A percentile compares a stretch with the other conserved stretches of the same genome.
Evolutionary conservation across 768 basidiomycete species (phyloP).

Genomic region (Gyrodon lividus): DNA sequence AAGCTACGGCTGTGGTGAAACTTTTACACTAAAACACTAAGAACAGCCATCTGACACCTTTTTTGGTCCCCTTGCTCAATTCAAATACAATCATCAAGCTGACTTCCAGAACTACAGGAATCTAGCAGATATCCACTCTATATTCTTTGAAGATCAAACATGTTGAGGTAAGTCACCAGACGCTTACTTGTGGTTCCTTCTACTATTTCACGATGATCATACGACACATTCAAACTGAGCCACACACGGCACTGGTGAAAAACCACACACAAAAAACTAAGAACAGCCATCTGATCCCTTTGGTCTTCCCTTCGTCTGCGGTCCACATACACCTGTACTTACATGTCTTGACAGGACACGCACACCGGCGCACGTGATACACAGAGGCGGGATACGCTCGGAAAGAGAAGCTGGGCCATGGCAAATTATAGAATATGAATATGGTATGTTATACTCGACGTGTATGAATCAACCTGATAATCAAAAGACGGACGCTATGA

Average conservation of each 20-base stretch:
- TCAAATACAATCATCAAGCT: background rate
- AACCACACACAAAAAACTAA: constrained; percentile 26
- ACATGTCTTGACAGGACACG: constrained; percentile 3
- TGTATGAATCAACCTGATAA: background rate
- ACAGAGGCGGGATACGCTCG: background rate
- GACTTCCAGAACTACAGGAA: background rate
- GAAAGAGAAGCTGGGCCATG: background rate
- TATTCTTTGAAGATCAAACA: background rate
- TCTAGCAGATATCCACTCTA: background rate
- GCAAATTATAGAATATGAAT: background rate
- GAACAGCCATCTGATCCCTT: constrained; percentile 34
- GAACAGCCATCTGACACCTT: constrained; percentile 15
- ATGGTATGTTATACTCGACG: constrained; percentile 3
- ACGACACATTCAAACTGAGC: constrained; percentile 27
- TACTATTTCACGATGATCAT: constrained; percentile 18
- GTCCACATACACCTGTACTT: constrained; percentile 2
- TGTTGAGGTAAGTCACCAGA: background rate
- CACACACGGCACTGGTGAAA: constrained; percentile 32
- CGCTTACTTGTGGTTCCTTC: background rate
- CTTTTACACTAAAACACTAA: constrained; percentile 13
- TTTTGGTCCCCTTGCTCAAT: background rate
- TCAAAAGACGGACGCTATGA: background rate
- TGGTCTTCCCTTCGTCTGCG: background rate
- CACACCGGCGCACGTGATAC: background rate
- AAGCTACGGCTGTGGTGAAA: constrained; percentile 13